Evolutionary conservation across 352 stramenopile species (phyloP).

Genomic region (Phytophthora capsici): DNA sequence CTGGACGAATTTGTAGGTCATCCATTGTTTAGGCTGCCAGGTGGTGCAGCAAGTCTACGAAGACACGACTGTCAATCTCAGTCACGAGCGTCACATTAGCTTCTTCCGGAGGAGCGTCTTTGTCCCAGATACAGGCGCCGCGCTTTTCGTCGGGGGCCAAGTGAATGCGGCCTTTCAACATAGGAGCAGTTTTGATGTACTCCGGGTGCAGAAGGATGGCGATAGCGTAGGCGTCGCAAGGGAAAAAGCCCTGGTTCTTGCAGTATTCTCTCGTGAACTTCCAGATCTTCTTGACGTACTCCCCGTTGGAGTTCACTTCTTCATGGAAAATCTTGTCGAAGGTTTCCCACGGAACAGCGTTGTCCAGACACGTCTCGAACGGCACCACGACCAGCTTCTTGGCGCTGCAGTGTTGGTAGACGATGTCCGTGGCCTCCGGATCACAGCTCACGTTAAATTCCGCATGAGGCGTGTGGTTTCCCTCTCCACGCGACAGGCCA

Average conservation of each 20-base stretch:
- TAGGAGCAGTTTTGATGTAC: slow-evolving; percentile 54
- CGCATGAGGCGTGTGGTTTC: slow-evolving; percentile 69
- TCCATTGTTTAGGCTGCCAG: slow-evolving; percentile 39
- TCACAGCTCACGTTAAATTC: slow-evolving; percentile 88
- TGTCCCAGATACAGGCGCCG: slow-evolving; percentile 58
- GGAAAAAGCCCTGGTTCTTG: slow-evolving; percentile 54
- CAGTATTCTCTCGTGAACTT: slow-evolving; percentile 58
- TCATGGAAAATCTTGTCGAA: slow-evolving; percentile 76
- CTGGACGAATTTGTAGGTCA: slow-evolving; percentile 13
- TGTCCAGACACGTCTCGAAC: slow-evolving; percentile 73
- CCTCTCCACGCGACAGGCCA: slow-evolving; percentile 67
- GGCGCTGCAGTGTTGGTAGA: slow-evolving; percentile 68
- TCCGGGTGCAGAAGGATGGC: slow-evolving; percentile 63
- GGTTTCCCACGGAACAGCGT: slow-evolving; percentile 58
- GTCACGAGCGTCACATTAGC: slow-evolving; percentile 78
- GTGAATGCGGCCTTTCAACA: slow-evolving; percentile 60
- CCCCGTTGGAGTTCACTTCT: slow-evolving; percentile 36
- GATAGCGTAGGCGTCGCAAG: slow-evolving; percentile 80
- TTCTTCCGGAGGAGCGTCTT: slow-evolving; percentile 34
- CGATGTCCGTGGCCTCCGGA: slow-evolving; percentile 78
- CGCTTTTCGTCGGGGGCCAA: slow-evolving; percentile 61
- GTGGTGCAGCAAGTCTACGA: slow-evolving; percentile 62
- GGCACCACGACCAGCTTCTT: slow-evolving; percentile 72
- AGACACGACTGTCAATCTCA: slow-evolving; percentile 62
- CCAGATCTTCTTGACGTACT: slow-evolving; percentile 74